Base-by-base conservation (phyloP, 306 rosid species). In the Lathyrus tuberosus region DNA sequence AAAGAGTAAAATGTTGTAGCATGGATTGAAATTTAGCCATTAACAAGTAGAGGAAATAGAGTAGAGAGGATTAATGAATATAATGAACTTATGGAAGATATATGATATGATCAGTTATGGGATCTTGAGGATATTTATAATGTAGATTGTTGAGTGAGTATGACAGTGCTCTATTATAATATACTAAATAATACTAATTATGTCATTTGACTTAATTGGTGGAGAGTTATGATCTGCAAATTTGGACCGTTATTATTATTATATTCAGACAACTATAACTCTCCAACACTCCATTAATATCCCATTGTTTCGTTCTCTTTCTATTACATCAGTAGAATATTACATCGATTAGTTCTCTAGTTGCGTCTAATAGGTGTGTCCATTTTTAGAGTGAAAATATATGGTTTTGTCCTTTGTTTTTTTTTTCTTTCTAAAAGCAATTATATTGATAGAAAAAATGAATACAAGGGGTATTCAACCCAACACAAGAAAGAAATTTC, bases 61-160 rank as follows among this genome's bases (percentile, higher is more conserved):
- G 51, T 62, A 40, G 28, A 41, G 37, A 26, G n/a, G 17, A 31
- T 30, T 9, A 70, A 49, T 17, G 14, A 70, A 49, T 26, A 5
- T n/a, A 26, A 56, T 46, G 52, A n/a, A 14, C 7, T 17, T 8
- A 42, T 42, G 35, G 10, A 44, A 72, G 48, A 26, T 43, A 2
- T 24, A 10, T 38, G 60, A 13, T 58, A 59, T 75, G 42, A 13
- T 10, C 31, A 70, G 62, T 31, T 49, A 10, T n/a, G 22, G 48
- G 71, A 62, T 71, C 58, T 57, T 67, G 11, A 0, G 42, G 68
- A 43, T 76, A 76, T 71, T 71, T 80, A 80, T 76, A 76, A 18
- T 22, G 10, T 26, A 28, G 15, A 2, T 9, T 57, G 15, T 28
- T 56, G 70, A 3, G 74, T 26, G 56, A 8, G 59, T 20, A 28